Evolutionary conservation across 2,329 filamentous ascomycete genomes (phyloP).

Genomic region (Ophiosphaerella korrae): DNA sequence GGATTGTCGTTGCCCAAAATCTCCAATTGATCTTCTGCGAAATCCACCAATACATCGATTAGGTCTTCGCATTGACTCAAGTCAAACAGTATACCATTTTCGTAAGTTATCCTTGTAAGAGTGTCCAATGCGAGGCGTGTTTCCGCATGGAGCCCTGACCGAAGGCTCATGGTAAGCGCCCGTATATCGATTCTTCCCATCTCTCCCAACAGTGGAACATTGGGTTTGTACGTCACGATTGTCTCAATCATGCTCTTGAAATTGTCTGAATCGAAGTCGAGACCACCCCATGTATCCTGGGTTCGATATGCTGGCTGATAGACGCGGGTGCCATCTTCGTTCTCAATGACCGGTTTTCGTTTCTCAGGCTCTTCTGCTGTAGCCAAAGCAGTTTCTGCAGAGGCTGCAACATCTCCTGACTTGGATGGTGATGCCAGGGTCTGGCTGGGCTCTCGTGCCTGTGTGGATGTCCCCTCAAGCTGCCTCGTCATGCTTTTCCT

Average conservation of each 20-base stretch:
- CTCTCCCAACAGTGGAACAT: constrained; percentile 74
- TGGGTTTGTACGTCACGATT: constrained; percentile 71
- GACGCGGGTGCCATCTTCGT: constrained; percentile 33
- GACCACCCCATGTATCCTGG: constrained; percentile 35
- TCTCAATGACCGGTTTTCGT: constrained; percentile 32
- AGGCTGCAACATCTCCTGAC: constrained; percentile 22
- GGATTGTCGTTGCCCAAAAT: constrained; percentile 81
- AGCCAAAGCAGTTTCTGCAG: constrained; percentile 21
- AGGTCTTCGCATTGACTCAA: constrained; percentile 69
- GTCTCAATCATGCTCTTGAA: constrained; percentile 76
- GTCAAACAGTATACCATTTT: constrained; percentile 40
- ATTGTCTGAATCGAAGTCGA: constrained; percentile 54
- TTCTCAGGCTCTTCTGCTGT: constrained; percentile 23
- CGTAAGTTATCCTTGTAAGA: constrained; percentile 70
- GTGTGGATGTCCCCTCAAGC: constrained; percentile 44
- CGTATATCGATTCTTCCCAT: constrained; percentile 89
- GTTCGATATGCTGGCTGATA: constrained; percentile 38
- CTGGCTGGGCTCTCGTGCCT: constrained; percentile 31
- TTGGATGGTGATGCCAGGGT: constrained; percentile 39
- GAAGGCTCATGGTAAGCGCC: constrained; percentile 84
- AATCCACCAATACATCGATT: constrained; percentile 85
- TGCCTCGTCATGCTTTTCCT: constrained; percentile 47
- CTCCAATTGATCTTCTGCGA: constrained; percentile 86
- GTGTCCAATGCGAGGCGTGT: constrained; percentile 89
- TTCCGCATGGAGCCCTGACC: constrained; percentile 87